Base-by-base conservation (phyloP, 371 early-diverging fungal genomes). In the Apophysomyces ossiformis region DNA sequence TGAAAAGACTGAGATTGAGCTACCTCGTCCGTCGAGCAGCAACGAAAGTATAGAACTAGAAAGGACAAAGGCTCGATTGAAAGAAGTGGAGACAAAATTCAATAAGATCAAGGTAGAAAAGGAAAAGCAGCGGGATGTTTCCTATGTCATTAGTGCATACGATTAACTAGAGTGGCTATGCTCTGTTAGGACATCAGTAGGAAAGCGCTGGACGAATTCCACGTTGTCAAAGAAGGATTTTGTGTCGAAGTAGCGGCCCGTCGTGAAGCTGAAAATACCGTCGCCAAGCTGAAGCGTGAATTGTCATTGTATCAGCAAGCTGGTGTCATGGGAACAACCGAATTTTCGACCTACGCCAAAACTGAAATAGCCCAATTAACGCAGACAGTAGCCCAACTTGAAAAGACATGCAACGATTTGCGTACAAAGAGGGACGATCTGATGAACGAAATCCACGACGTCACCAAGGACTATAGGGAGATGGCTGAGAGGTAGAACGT, bases 161-260 rank as follows among this genome's bases (percentile, higher is more conserved):
- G 1, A 12, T 50, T 37, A 16, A 15, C 32, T 9, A 32, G 32
- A 26, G 2, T 26, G 32, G 32, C 32, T 26, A 26, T n/a, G 11
- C 26, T 45, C 32, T 62, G n/a, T 37, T 58, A 83, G 83, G 64
- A 70, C 9, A 77, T 79, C 44, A 79, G 81, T 61, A 59, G 81
- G 65, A 77, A 77, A n/a, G 84, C 81, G 9, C 58, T 81, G 38
- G 81, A 83, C 44, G 81, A 83, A 54, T 81, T 81, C 61, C 71
- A 75, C 37, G 68, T 68, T 45, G 74, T 82, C 9, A 83, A 81
- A 66, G 78, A 81, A 13, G 74, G 74, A 4, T 84, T 79, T 69
- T 67, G 69, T 4, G 67, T 67, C 1, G 84, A 84, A 60, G 71
- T 78, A 0, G 63, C 66, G 9, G 75, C 80, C 2, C 69, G 84